Evolutionary conservation across 1,284 basidiomycete species (phyloP).

Genomic region (Puccinia novopanici): DNA sequence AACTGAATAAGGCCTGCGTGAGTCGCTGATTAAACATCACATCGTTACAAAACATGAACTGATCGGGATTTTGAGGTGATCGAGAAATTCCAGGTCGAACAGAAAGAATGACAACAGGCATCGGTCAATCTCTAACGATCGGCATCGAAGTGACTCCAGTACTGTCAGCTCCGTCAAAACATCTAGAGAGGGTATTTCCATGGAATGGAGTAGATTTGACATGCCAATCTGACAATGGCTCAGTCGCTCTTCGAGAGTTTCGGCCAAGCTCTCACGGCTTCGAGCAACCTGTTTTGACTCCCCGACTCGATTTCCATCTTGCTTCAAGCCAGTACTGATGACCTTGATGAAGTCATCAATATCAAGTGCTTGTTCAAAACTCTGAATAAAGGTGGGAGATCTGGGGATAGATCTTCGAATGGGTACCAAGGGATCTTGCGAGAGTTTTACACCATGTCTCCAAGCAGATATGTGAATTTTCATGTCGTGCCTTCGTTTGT

Average conservation of each 20-base stretch:
- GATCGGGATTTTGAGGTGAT: slow-evolving; percentile 43
- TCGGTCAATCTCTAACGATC: slow-evolving; percentile 30
- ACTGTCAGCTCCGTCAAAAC: slow-evolving; percentile 43
- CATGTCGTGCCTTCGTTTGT: slow-evolving; percentile 18
- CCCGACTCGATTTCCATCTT: not conserved
- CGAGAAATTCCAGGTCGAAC: slow-evolving; percentile 38
- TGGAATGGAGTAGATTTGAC: slow-evolving; percentile 7
- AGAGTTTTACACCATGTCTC: slow-evolving; percentile 24
- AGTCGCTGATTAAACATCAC: slow-evolving; percentile 34
- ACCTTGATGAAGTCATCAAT: slow-evolving; percentile 21
- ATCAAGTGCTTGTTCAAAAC: slow-evolving; percentile 20
- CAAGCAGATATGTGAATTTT: slow-evolving; percentile 40
- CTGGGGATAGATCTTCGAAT: not conserved
- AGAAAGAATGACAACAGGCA: slow-evolving; percentile 46
- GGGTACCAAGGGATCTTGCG: not conserved
- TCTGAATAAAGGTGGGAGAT: not conserved
- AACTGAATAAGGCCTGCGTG: slow-evolving; percentile 22
- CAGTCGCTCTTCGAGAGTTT: slow-evolving; percentile 34
- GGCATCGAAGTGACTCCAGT: slow-evolving; percentile 28
- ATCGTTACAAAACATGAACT: slow-evolving; percentile 43
- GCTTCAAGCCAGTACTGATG: slow-evolving; percentile 28
- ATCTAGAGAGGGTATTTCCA: slow-evolving; percentile 37
- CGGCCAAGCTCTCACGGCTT: not conserved
- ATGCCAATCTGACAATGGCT: not conserved
- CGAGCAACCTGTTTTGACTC: not conserved